Percentiles rank a stretch among this genome's conserved stretches.
These are phyloP conservation scores for Cryphonectria radicalis DNA, from an alignment of 2,329 filamentous ascomycete genomes.

Conservation along the genomic window DNA sequence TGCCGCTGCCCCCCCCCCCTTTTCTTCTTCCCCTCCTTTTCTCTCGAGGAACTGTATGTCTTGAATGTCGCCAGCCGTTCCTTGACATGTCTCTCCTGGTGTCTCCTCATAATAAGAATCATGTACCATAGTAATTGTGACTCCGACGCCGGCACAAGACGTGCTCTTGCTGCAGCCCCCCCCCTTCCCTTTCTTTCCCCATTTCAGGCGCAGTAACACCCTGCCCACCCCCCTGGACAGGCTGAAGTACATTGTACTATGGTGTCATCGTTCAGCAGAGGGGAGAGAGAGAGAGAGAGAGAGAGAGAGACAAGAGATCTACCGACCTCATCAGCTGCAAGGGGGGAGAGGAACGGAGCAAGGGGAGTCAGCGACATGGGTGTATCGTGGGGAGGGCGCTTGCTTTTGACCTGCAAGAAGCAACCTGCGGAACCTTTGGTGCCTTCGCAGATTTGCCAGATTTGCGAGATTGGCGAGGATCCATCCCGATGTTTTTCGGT, in stretches of 20 bases:
- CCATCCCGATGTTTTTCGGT: slow-evolving; percentile 28
- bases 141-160: not conserved
- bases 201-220: not conserved
- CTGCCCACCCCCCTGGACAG: not conserved
- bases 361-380: slow-evolving; percentile 19
- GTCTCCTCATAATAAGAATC: not conserved
- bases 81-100: not conserved
- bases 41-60: not conserved
- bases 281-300: too few species aligned
- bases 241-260: not conserved
- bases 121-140: not conserved
- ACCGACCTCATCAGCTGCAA: slow-evolving; percentile 24
- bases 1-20: too few species aligned
- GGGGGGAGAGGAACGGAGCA: slow-evolving; percentile 14
- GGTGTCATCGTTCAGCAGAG: not conserved
- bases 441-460: slow-evolving; percentile 25
- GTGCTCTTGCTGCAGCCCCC: slow-evolving; percentile 20
- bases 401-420: slow-evolving; percentile 10
- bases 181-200: not conserved
- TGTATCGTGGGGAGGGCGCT: slow-evolving; percentile 27
- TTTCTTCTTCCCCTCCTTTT: not conserved
- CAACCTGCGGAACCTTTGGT: slow-evolving; percentile 20
- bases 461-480: slow-evolving; percentile 22
- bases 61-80: not conserved
- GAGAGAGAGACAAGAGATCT: not conserved